phyloP scores from a whole-genome alignment of 2,329 filamentous ascomycete species.

The Albophoma yamanashiensis region DNA sequence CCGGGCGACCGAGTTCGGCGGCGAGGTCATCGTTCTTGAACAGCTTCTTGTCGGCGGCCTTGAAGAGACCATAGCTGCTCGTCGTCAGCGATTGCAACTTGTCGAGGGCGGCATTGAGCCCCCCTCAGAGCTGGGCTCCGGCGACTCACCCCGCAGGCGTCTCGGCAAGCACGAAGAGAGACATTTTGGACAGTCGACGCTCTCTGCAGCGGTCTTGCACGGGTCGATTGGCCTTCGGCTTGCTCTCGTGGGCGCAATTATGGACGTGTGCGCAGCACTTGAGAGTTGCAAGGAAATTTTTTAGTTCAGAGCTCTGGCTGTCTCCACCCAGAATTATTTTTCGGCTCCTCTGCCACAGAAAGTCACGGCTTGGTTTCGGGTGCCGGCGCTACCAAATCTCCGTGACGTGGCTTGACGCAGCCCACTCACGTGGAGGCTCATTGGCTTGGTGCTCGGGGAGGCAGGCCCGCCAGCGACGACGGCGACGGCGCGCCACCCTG shows the following conservation, averaged over 20 bases:
- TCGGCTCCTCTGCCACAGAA: conserved; percentile 17
- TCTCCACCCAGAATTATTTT: conserved; percentile 30
- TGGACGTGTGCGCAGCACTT: conserved; percentile 22
- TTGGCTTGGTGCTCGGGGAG: no score
- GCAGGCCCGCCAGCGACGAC: neutral
- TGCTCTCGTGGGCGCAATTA: conserved; percentile 26
- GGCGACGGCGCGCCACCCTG: neutral
- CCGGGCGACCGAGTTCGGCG: conserved; percentile 64
- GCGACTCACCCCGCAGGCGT: conserved; percentile 66
- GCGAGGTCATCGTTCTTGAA: conserved; percentile 77
- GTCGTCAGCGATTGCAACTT: conserved; percentile 16
- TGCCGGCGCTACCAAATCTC: conserved; percentile 14
- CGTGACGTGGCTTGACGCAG: conserved; percentile 5
- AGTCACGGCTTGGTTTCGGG: conserved; percentile 10
- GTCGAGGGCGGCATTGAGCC: neutral
- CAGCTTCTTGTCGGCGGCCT: conserved; percentile 97
- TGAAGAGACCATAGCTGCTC: conserved; percentile 88
- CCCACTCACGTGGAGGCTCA: conserved; percentile 10
- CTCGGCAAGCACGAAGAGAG: conserved; percentile 86
- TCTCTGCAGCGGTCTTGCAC: conserved; percentile 20
- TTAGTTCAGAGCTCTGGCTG: conserved; percentile 23
- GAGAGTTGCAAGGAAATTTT: conserved; percentile 30
- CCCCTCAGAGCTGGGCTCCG: neutral
- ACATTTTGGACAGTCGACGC: conserved; percentile 46
- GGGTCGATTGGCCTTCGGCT: conserved; percentile 19